Base-by-base conservation (phyloP, 164 flowering plant genomes). In the grape (Vitis vinifera) region DNA sequence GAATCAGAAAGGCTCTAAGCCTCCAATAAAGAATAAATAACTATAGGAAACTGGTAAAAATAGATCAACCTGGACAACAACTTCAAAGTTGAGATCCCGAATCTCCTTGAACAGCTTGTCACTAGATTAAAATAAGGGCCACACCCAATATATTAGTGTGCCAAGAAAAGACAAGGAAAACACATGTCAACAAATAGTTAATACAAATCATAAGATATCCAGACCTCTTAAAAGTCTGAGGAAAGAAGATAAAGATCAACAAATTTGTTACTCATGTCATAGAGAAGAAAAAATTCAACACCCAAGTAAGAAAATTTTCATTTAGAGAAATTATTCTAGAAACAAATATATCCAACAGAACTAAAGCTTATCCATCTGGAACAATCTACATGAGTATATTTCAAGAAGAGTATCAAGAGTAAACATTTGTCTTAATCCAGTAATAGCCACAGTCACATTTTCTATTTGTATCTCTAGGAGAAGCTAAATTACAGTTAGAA, bases 31-130 rank as follows among this genome's bases (percentile, higher is more conserved):
- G 44, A 67, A 55, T 47, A 11, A 14, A 13, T 12, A 5, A 61
- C 16, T 3, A 53, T 0, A 53, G 6, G 14, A 23, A 55, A 48
- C 58, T 37, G 53, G 69, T 19, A 65, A 63, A 75, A 77, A 72
- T 55, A 70, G 82, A 79, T 76, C 78, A 86, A 95, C 99, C 99
- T 96, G 99, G 80, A 82, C 93, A 70, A 91, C 99, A 71, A 93
- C 95, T 91, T 93, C 99, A 67, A 96, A 96, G 82, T 93, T 96
- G 79, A 96, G 91, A 83, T 96, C 98, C 51, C 99, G 79, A 55
- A 77, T 90, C 87, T 96, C 99, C 86, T 90, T 91, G 83, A 82
- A 93, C 59, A 96, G 86, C 81, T 96, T 96, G 87, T 96, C 99
- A 80, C 99, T 95, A 76, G 44, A 37, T 37, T 3, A 67, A 83